Percentiles rank a stretch among this genome's conserved stretches.
Evolutionary conservation across 306 rosid genomes (phyloP).

Genomic region (Myrica gale): DNA sequence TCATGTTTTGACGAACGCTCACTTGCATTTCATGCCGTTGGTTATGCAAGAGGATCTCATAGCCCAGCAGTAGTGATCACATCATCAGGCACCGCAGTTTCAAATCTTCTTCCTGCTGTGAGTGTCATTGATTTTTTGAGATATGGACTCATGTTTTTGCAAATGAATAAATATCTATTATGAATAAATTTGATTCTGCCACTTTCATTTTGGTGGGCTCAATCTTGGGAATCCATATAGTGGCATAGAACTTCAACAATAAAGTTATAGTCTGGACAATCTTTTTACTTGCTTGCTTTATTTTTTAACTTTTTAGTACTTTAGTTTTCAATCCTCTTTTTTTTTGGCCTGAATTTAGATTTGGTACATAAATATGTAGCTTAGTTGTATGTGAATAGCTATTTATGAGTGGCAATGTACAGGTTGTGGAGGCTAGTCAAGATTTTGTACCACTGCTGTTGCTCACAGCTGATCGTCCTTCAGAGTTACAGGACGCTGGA

Average conservation of each 20-base stretch:
- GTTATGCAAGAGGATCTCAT: constrained; percentile 90
- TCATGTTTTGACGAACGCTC: constrained; percentile 93
- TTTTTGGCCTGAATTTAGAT: constrained; percentile 7
- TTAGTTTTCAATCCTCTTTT: constrained; percentile 15
- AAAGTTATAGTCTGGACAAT: not conserved
- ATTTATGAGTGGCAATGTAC: constrained; percentile 19
- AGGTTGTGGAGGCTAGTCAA: constrained; percentile 98
- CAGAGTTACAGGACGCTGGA: constrained; percentile 78
- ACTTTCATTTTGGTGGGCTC: constrained; percentile 7
- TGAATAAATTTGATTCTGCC: not conserved
- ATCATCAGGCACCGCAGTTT: constrained; percentile 96
- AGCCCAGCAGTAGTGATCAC: constrained; percentile 89
- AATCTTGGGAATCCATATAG: constrained; percentile 8
- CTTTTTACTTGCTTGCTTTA: not conserved
- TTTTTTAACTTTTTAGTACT: constrained; percentile 5
- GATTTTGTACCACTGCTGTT: constrained; percentile 86
- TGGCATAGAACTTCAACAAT: not conserved
- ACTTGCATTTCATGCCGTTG: constrained; percentile 95
- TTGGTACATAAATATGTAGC: constrained; percentile 15
- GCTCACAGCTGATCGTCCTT: constrained; percentile 96
- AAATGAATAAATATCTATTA: not conserved
- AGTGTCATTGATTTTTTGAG: constrained; percentile 35
- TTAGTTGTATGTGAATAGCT: constrained; percentile 17
- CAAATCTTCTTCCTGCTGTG: constrained; percentile 97
- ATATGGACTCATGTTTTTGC: not conserved